Evolutionary conservation across 1,139 yeast genomes (phyloP).

Genomic region (Debaryomyces udenii): DNA sequence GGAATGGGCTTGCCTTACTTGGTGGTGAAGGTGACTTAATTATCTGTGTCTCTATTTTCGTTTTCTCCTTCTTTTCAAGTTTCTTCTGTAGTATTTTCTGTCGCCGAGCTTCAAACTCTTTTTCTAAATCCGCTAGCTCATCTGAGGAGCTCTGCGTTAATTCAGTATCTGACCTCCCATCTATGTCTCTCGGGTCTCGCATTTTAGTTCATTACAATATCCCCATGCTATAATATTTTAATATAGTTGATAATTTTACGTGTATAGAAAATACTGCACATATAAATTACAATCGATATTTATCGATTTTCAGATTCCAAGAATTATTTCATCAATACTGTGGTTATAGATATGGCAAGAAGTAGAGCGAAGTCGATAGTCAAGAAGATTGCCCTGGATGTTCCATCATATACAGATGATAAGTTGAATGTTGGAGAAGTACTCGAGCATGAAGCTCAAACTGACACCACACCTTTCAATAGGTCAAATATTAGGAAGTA

Average conservation of each 20-base stretch:
- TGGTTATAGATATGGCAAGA: conserved; percentile 30
- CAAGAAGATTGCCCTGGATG: conserved; percentile 43
- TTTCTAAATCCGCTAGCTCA: conserved; percentile 30
- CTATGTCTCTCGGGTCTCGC: conserved; percentile 21
- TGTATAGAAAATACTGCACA: conserved; percentile 4
- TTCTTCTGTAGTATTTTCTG: conserved; percentile 23
- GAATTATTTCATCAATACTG: too few relatives aligned
- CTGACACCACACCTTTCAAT: neutral
- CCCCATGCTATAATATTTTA: neutral
- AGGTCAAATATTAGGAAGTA: neutral
- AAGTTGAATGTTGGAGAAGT: conserved; percentile 16
- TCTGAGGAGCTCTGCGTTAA: conserved; percentile 34
- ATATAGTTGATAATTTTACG: neutral
- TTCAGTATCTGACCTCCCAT: conserved; percentile 22
- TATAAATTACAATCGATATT: neutral
- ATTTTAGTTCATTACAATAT: conserved; percentile 3
- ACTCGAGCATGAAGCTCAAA: conserved; percentile 7
- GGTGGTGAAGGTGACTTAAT: conserved; percentile 12
- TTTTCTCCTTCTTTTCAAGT: conserved; percentile 11
- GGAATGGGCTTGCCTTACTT: neutral
- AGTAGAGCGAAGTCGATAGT: conserved; percentile 57
- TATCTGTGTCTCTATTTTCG: conserved; percentile 3
- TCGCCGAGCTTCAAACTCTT: conserved; percentile 30
- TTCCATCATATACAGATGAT: conserved; percentile 31
- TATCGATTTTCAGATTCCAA: neutral